Base-by-base conservation (phyloP, 2,329 filamentous ascomycete species). In the Talaromyces sp. region DNA sequence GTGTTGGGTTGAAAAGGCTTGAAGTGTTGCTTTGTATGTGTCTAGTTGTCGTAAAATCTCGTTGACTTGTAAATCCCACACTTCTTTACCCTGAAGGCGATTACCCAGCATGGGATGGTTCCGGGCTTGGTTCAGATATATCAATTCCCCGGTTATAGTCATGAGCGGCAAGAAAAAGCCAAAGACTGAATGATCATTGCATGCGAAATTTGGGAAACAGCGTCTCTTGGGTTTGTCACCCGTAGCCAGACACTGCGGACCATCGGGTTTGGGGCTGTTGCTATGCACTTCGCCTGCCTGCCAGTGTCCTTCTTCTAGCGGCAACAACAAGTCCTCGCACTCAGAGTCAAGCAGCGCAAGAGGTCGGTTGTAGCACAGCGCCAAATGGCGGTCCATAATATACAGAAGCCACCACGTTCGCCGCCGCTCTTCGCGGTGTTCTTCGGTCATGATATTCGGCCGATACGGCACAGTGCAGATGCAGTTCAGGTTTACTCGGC, bases 361-460 rank as follows among this genome's bases (percentile, higher is more conserved):
- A 0, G 92, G 92, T 53, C 91, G 85, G 72, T 97, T 96, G 76
- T 96, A 97, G 80, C 92, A 96, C 10, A 97, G 79, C 0, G 92
- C 91, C 46, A 97, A 79, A 75, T 97, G 92, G 43, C 92, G 86
- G 74, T 97, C 92, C 63, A 95, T 90, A 50, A 90, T 91, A 77
- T 96, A 97, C 55, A 94, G 80, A 9, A 96, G 83, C 92, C 92
- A 97, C 92, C 92, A 97, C 61, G 93, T 90, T 35, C 92, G 85
- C 59, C 92, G 86, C 54, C 92, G 83, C 74, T 97, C 92, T 76
- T 97, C 92, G 57, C 91, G 85, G 70, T 94, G 90, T 72, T 97
- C 92, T 67, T 95, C 91, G 0, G 86, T 86, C 26, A 82, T 79
- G 3, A 78, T 66, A 41, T 60, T 65, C 0, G 65, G 70, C 5